Evolutionary conservation across 2,329 filamentous ascomycete genomes (phyloP).

Genomic region (Hypomyces rosellus): DNA sequence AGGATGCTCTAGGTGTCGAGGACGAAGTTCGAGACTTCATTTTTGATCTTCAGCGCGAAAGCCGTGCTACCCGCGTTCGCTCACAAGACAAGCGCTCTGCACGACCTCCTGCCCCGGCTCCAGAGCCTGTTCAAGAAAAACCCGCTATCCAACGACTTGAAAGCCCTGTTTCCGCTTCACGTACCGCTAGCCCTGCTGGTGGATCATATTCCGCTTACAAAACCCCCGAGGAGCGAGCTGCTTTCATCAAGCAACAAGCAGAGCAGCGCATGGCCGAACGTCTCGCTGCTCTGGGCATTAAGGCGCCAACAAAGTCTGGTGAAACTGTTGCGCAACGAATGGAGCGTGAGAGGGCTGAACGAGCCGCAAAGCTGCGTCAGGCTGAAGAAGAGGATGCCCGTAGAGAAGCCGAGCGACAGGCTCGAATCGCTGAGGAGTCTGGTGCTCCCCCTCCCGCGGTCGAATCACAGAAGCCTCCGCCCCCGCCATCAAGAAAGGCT

Average conservation of each 20-base stretch:
- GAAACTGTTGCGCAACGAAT: slow-evolving; percentile 78
- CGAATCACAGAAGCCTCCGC: slow-evolving; percentile 58
- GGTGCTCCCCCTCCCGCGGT: slow-evolving; percentile 53
- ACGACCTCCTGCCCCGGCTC: slow-evolving; percentile 33
- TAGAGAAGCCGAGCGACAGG: slow-evolving; percentile 80
- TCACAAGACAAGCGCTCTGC: slow-evolving; percentile 49
- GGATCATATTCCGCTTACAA: slow-evolving; percentile 77
- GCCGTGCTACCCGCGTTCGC: slow-evolving; percentile 65
- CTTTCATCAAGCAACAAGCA: slow-evolving; percentile 94
- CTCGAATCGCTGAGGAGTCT: slow-evolving; percentile 73
- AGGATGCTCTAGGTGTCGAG: slow-evolving; percentile 91
- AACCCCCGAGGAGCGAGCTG: slow-evolving; percentile 87
- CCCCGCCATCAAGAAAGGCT: slow-evolving; percentile 71
- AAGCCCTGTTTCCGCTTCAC: slow-evolving; percentile 47
- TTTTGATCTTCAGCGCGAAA: slow-evolving; percentile 86
- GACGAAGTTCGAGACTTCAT: slow-evolving; percentile 98
- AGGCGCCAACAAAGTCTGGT: slow-evolving; percentile 68
- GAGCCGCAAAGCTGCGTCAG: slow-evolving; percentile 78
- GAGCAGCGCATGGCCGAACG: slow-evolving; percentile 96
- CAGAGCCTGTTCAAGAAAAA: slow-evolving; percentile 37
- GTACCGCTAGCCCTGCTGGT: slow-evolving; percentile 43
- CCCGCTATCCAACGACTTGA: slow-evolving; percentile 26
- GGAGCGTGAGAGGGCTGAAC: slow-evolving; percentile 81
- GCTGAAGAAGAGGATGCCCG: slow-evolving; percentile 92
- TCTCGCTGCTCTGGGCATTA: slow-evolving; percentile 86